Percentiles rank a stretch among this genome's conserved stretches.
Conservation (phyloP, 2,329 filamentous ascomycete species). For the Fusarium dlaminii region DNA sequence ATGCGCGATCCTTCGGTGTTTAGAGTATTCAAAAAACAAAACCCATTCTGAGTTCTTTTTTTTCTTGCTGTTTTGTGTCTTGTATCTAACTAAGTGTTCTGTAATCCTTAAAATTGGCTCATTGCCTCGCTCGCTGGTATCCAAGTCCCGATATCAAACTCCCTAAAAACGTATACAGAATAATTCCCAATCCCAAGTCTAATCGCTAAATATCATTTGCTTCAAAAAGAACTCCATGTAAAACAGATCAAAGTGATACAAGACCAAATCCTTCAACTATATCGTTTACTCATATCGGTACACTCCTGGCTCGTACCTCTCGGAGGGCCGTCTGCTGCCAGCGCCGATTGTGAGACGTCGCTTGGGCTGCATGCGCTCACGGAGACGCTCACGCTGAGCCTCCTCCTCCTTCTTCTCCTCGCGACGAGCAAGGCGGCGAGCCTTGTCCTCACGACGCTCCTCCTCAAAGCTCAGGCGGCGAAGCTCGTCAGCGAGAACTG, state of each 20-base stretch:
- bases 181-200: conserved; percentile 6
- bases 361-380: conserved; percentile 53
- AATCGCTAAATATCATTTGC: conserved; percentile 28
- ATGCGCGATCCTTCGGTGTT: neutral
- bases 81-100: conserved; percentile 31
- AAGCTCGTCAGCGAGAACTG: conserved; percentile 49
- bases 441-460: conserved; percentile 46
- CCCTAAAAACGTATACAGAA: conserved; percentile 4
- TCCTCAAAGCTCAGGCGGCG: conserved; percentile 47
- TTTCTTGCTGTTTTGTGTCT: conserved; percentile 29
- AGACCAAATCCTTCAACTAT: conserved; percentile 19
- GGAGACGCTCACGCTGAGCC: conserved; percentile 51
- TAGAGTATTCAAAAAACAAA: conserved; percentile 17
- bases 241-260: conserved; percentile 34
- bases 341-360: conserved; percentile 51
- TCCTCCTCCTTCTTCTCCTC: conserved; percentile 50
- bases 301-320: conserved; percentile 51
- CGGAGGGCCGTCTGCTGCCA: conserved; percentile 48
- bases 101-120: conserved; percentile 23
- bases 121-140: conserved; percentile 22
- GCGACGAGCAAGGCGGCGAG: conserved; percentile 37
- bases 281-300: conserved; percentile 53
- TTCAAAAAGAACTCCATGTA: conserved; percentile 12
- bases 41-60: conserved; percentile 27
- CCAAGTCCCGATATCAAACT: conserved; percentile 12